Percentiles rank a stretch among this genome's conserved stretches.
Evolutionary conservation across 371 early-diverging fungal species (phyloP).

Genomic region (Umbelopsis sp.): DNA sequence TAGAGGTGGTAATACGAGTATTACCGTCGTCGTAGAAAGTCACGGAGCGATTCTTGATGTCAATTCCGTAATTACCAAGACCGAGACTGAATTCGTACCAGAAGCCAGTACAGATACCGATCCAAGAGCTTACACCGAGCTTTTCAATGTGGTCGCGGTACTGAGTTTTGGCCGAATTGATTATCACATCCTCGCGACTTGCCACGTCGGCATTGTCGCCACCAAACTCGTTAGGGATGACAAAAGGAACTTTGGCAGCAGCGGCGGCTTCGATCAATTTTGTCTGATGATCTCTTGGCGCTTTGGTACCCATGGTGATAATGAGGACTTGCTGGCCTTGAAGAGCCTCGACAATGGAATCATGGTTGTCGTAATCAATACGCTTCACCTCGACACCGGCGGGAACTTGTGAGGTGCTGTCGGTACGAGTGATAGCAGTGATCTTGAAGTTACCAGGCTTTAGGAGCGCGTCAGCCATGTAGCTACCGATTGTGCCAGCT

Average conservation of each 20-base stretch:
- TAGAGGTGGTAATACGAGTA: background rate
- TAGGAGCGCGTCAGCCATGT: background rate
- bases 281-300: background rate
- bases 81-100: background rate
- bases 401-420: background rate
- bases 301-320: background rate
- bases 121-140: constrained; percentile 3
- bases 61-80: background rate
- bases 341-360: background rate
- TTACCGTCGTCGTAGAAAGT: background rate
- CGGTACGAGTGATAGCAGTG: background rate
- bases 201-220: background rate
- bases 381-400: background rate
- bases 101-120: background rate
- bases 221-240: background rate
- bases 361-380: background rate
- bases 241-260: background rate
- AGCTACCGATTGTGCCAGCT: background rate
- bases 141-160: background rate
- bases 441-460: background rate
- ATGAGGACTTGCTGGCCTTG: background rate
- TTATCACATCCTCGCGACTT: background rate
- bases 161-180: background rate
- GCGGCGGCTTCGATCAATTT: background rate
- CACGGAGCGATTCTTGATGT: background rate